These are phyloP conservation scores for Catunica adiposa DNA, from an alignment of 2,329 filamentous ascomycete species.

Conservation along the genomic window DNA sequence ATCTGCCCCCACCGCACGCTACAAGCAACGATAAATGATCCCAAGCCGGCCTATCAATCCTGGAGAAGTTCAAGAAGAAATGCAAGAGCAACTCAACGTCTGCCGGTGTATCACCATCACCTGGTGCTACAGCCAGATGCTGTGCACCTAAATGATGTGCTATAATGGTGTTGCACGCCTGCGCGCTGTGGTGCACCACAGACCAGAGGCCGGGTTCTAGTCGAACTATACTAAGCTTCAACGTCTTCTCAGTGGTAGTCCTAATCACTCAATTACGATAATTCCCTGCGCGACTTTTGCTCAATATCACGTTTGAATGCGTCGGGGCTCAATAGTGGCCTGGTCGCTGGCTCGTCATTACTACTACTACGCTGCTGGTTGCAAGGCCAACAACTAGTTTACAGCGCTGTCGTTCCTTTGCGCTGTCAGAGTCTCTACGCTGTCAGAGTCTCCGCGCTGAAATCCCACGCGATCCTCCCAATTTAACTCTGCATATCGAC, in stretches of 20 bases:
- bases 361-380: too few species aligned
- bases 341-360: not conserved
- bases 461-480: not conserved
- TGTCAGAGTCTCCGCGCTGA: not conserved
- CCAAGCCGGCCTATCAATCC: too few species aligned
- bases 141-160: not conserved
- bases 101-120: not conserved
- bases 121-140: not conserved
- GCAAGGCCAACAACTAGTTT: too few species aligned
- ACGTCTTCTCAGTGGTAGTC: too few species aligned
- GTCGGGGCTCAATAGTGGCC: not conserved
- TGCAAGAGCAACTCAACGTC: too few species aligned
- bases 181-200: not conserved
- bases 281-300: not conserved
- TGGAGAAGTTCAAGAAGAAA: too few species aligned
- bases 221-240: too few species aligned
- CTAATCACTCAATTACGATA: too few species aligned
- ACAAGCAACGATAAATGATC: too few species aligned
- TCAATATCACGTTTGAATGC: not conserved
- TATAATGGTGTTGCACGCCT: not conserved
- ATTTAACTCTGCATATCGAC: conserved; percentile 1
- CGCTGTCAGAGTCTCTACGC: not conserved
- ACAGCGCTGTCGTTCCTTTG: not conserved
- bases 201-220: not conserved
- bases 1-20: not conserved